phyloP scores from a whole-genome alignment of 345 rosid genomes.

The Aethionema arabicum region DNA sequence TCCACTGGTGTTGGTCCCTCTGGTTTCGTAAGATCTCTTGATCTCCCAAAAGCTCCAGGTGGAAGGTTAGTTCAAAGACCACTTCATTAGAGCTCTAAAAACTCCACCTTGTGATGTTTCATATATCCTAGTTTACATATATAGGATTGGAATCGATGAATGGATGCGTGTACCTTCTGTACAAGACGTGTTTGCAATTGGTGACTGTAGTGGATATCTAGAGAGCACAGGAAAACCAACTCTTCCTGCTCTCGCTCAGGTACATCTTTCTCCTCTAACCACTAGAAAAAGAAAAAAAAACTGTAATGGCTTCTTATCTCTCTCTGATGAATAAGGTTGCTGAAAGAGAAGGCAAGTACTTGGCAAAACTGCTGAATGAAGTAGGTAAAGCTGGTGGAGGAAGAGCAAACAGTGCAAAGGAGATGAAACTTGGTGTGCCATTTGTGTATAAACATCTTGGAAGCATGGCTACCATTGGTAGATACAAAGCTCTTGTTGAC shows the following conservation, averaged over 20 bases:
- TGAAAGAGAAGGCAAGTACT: conserved; percentile 89
- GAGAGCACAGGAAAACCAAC: conserved; percentile 78
- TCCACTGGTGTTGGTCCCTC: conserved; percentile 97
- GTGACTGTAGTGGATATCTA: conserved; percentile 94
- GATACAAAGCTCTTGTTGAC: conserved; percentile 92
- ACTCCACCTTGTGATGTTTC: background rate
- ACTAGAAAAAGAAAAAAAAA: background rate
- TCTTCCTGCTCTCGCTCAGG: conserved; percentile 98
- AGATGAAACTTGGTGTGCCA: conserved; percentile 59
- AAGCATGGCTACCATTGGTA: conserved; percentile 94
- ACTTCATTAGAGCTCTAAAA: background rate
- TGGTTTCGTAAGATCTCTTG: conserved; percentile 60
- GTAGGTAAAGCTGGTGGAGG: conserved; percentile 80
- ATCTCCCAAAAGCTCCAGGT: conserved; percentile 83
- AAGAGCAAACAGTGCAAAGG: conserved; percentile 54
- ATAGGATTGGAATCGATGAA: conserved; percentile 84
- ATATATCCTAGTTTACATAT: background rate
- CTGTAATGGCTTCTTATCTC: background rate
- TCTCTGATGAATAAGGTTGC: conserved; percentile 59
- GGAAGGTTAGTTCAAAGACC: conserved; percentile 57
- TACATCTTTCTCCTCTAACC: conserved; percentile 8
- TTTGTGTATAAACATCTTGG: conserved; percentile 93
- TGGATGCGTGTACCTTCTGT: conserved; percentile 84
- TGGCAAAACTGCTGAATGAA: conserved; percentile 54
- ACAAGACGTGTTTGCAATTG: conserved; percentile 82